phyloP scores from a whole-genome alignment of 805 yeast genomes.

The Candida xiaguanensis region DNA sequence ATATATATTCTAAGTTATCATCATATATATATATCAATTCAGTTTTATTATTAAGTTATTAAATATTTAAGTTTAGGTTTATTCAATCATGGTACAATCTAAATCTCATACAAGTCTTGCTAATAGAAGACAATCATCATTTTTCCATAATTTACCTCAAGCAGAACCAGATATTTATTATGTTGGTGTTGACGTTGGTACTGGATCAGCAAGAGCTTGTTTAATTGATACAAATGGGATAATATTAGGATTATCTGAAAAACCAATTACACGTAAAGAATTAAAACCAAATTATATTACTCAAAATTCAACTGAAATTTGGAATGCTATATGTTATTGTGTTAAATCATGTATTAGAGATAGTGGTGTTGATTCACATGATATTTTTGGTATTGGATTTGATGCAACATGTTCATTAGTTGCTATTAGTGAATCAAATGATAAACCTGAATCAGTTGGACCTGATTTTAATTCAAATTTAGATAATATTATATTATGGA shows the following conservation, averaged over 20 bases:
- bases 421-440: slow-evolving; percentile 61
- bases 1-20: too few species aligned
- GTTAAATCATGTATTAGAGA: slow-evolving; percentile 72
- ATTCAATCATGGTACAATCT: slow-evolving; percentile 19
- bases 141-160: slow-evolving; percentile 35
- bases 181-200: slow-evolving; percentile 93
- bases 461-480: slow-evolving; percentile 73
- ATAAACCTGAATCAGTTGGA: slow-evolving; percentile 82
- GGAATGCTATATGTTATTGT: slow-evolving; percentile 84
- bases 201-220: slow-evolving; percentile 96
- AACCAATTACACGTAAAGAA: slow-evolving; percentile 75
- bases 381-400: slow-evolving; percentile 85
- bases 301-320: slow-evolving; percentile 86
- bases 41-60: too few species aligned
- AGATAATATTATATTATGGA: slow-evolving; percentile 92
- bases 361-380: slow-evolving; percentile 63
- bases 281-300: slow-evolving; percentile 71
- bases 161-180: slow-evolving; percentile 50
- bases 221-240: slow-evolving; percentile 80
- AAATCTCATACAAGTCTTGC: slow-evolving; percentile 34
- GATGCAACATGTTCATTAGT: slow-evolving; percentile 97
- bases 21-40: too few species aligned
- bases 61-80: too few species aligned
- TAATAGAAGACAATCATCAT: slow-evolving; percentile 37
- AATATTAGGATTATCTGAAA: slow-evolving; percentile 72